Evolutionary conservation across 495 filamentous ascomycete species (phyloP).

Genomic region (Bacidia gigantensis): DNA sequence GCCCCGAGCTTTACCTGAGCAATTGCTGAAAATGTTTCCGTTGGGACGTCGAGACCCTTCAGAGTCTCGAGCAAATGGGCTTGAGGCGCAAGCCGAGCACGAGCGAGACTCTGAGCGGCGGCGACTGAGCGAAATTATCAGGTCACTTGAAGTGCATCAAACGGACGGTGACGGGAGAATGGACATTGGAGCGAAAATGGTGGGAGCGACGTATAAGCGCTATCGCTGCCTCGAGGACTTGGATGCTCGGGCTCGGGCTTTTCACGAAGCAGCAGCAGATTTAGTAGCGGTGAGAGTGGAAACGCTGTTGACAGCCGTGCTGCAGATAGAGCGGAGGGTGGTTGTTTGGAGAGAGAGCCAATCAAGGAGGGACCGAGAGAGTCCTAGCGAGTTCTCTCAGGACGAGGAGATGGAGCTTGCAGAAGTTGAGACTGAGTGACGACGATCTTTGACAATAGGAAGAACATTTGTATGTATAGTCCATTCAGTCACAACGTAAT

Average conservation of each 20-base stretch:
- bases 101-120: constrained; percentile 16
- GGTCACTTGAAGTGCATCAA: constrained; percentile 20
- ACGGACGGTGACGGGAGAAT: constrained; percentile 15
- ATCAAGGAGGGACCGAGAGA: neutral
- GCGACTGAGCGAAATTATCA: constrained; percentile 25
- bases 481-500: no score
- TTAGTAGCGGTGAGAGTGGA: constrained; percentile 32
- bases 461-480: no score
- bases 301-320: constrained; percentile 35
- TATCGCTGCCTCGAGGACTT: constrained; percentile 46
- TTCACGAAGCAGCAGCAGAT: constrained; percentile 43
- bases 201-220: constrained; percentile 41
- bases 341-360: constrained; percentile 26
- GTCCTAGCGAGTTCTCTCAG: no score
- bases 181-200: constrained; percentile 16
- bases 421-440: neutral
- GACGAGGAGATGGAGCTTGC: neutral
- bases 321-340: constrained; percentile 33
- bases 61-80: constrained; percentile 6
- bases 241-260: constrained; percentile 34
- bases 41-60: constrained; percentile 17
- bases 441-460: neutral
- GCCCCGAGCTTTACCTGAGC: constrained; percentile 18
- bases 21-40: constrained; percentile 41
- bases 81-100: constrained; percentile 17